Evolutionary conservation across 257 asterid genomes (phyloP).

Genomic region (Jacaranda mimosifolia): DNA sequence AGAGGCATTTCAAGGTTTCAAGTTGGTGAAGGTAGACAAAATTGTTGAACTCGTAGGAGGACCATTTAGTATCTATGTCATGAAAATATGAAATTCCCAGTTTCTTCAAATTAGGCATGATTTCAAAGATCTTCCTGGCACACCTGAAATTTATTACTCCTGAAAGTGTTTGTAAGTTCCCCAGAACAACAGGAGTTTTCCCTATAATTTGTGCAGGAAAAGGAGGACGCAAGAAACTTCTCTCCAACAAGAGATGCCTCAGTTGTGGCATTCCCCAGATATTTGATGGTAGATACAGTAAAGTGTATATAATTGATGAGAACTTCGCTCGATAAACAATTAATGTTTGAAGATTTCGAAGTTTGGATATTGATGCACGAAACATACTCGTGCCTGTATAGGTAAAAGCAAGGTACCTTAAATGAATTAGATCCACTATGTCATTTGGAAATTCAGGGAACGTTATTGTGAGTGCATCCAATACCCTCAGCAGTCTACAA

Average conservation of each 20-base stretch:
- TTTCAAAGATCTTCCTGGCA: background rate
- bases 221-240: slow-evolving; percentile 8
- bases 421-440: background rate
- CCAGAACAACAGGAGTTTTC: background rate
- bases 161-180: slow-evolving; percentile 25
- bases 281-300: slow-evolving; percentile 10
- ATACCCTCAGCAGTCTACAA: background rate
- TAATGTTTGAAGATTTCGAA: slow-evolving; percentile 37
- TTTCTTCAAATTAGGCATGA: slow-evolving; percentile 21
- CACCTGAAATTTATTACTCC: background rate
- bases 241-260: slow-evolving; percentile 37
- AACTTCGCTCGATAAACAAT: background rate
- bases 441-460: background rate
- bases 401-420: slow-evolving; percentile 37
- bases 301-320: background rate
- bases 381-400: background rate
- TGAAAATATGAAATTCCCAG: background rate
- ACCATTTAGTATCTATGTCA: background rate
- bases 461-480: background rate
- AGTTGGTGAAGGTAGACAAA: background rate
- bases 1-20: background rate
- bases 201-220: background rate
- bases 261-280: slow-evolving; percentile 37
- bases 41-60: background rate
- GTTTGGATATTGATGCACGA: slow-evolving; percentile 34